phyloP scores from a whole-genome alignment of 495 filamentous ascomycete species.

The Penicillium tannophilum region DNA sequence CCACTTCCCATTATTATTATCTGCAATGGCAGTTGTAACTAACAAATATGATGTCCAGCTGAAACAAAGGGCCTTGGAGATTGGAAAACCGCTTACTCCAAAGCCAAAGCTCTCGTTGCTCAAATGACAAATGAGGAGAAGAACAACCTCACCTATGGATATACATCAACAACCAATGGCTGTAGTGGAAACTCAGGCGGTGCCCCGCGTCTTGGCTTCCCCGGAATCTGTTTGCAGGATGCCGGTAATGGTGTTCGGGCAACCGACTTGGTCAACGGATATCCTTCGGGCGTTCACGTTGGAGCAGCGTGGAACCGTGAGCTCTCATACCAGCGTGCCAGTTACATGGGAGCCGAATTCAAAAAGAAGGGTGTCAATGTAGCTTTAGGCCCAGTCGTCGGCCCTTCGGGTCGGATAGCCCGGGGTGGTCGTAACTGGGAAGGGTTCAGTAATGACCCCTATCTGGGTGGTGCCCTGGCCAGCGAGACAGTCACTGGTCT shows the following conservation, averaged over 20 bases:
- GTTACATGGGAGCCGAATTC: slow-evolving; percentile 45
- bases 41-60: background rate
- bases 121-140: background rate
- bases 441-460: slow-evolving; percentile 73
- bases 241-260: background rate
- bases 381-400: slow-evolving; percentile 63
- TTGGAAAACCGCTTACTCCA: background rate
- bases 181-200: background rate
- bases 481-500: slow-evolving; percentile 66
- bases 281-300: background rate
- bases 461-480: slow-evolving; percentile 61
- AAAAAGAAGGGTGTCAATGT: slow-evolving; percentile 57
- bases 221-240: background rate
- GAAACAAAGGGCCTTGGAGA: background rate
- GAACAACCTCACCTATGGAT: background rate
- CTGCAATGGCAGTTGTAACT: background rate
- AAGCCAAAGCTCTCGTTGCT: background rate
- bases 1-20: background rate
- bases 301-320: background rate
- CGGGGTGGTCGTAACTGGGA: slow-evolving; percentile 87
- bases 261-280: background rate
- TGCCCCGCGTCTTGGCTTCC: background rate
- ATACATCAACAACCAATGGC: background rate
- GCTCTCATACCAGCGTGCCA: background rate
- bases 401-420: slow-evolving; percentile 72